Base-by-base conservation (phyloP, 352 stramenopile genomes). In the Thalassiosira allenii region DNA sequence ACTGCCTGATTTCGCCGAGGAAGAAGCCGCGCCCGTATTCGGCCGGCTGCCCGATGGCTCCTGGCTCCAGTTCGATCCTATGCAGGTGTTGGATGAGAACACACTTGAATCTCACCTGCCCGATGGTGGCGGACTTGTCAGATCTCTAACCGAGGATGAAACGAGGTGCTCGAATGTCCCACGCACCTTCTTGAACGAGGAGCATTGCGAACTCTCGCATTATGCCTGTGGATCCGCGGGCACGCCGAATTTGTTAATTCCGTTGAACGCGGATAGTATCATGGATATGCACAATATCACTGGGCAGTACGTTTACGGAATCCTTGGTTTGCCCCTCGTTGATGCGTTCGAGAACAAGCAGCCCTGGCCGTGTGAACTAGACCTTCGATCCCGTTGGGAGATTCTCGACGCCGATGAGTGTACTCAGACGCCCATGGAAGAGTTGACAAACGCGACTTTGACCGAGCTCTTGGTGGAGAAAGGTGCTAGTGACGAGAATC, bases 121-220 rank as follows among this genome's bases (percentile, higher is more conserved):
- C 30, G 86, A 91, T 79, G 86, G 86, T 40, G 86, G 86, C 40
- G 75, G 80, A 20, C 56, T 79, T 43, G 27, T 75, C 11, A 20
- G 40, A 59, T 61, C 53, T 47, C 51, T 79, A 20, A 87, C 82
- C 59, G 79, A 43, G n/a, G 72, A 57, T 27, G 56, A 57, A 29
- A 81, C 75, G 3, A 72, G 56, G 12, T 91, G 86, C 58, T 51
- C 83, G 1, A 91, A 90, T 73, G 75, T 47, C 14, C 79, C 79
- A 22, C 76, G 76, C 23, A 83, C 75, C 32, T 87, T 84, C 52
- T 57, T 86, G 29, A 90, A 88, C 30, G 83, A 86, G 58, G 44
- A 90, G 37, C 33, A 63, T 14, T 90, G 83, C 51, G 32, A 61
- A 40, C 71, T 90, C 23, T 86, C 79, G 12, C 44, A 57, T 63